Evolutionary conservation across 2,329 filamentous ascomycete species (phyloP).

Genomic region (Fusarium sp.): DNA sequence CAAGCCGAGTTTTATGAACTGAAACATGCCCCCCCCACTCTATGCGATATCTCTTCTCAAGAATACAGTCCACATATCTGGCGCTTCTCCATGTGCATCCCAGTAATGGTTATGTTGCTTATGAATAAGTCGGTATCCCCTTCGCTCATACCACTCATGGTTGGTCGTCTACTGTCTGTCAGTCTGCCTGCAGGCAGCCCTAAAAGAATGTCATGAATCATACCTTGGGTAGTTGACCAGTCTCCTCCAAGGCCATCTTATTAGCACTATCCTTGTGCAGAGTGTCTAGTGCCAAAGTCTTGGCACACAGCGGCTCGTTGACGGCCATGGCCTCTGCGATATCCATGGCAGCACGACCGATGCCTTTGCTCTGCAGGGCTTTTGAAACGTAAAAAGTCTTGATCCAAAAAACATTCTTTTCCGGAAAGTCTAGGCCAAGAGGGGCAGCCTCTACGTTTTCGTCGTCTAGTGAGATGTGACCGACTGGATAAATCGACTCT

Average conservation of each 20-base stretch:
- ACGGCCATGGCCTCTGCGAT: conserved; percentile 41
- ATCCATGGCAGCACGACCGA: conserved; percentile 46
- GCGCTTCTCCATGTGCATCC: not conserved
- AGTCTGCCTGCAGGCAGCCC: too few species aligned
- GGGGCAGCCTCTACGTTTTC: conserved; percentile 17
- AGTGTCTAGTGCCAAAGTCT: conserved; percentile 42
- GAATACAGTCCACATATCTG: conserved; percentile 14
- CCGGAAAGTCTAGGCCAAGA: conserved; percentile 32
- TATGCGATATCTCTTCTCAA: conserved; percentile 16
- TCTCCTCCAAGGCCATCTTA: not conserved
- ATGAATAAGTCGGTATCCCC: conserved; percentile 42
- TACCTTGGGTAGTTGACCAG: conserved; percentile 18
- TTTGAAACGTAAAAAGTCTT: conserved; percentile 44
- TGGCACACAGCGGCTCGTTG: conserved; percentile 37
- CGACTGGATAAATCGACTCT: conserved; percentile 28
- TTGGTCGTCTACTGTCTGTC: conserved; percentile 32
- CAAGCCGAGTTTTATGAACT: not conserved
- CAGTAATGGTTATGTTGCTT: conserved; percentile 8
- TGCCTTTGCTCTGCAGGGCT: conserved; percentile 38
- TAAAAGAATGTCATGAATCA: accelerated
- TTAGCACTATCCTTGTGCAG: conserved; percentile 37
- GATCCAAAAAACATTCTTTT: conserved; percentile 42
- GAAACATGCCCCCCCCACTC: not conserved
- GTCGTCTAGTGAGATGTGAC: conserved; percentile 41
- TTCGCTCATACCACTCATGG: conserved; percentile 45